Evolutionary conservation across 805 yeast species (phyloP), one percentile per base, ranked within the genome.

Genomic region (Pichia cephalocereana): DNA sequence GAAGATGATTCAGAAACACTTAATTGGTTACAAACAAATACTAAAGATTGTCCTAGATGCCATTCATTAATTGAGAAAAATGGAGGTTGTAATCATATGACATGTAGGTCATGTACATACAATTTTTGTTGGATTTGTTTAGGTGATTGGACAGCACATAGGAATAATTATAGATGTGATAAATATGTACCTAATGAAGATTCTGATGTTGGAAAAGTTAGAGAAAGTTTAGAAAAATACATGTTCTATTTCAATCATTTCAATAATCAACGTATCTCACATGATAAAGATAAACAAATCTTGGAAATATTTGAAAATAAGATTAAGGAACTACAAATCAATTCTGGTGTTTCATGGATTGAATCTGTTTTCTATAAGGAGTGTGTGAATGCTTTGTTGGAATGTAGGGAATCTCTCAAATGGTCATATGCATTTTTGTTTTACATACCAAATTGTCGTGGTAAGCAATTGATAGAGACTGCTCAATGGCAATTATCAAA

Each of bases 81-180:
- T 61, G 98, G 97, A 23, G 99, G 99, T 0, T 93, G 99, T 67
- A 91, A 91, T 65, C 99, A 93, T 66, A 91, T 93, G 96, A 75
- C 80, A 1, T 93, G 99, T 64, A 70, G 77, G 4, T 82, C 79
- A 50, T 93, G 99, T 64, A 60, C 63, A 12, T 66, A 77, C 62
- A 86, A 90, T 61, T 93, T 89, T 61, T 93, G 99, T 65, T 93
- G 99, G 99, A 80, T 90, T 38, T 93, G 99, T 65, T 62, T 78
- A 52, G 82, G 82, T 4, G 75, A 70, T 34, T 91, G 99, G 99
- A 58, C 62, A 0, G 66, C 66, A 15, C 98, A 91, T 66, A 80
- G 79, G 4, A 70, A 73, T 30, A 68, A 71, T 65, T 89, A 79
- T 64, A 77, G 79, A 49, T 91, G 98, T 47, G 47, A 54, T 26